phyloP scores from a whole-genome alignment of 2,329 filamentous ascomycete species.

The Thyridium curvatum region DNA sequence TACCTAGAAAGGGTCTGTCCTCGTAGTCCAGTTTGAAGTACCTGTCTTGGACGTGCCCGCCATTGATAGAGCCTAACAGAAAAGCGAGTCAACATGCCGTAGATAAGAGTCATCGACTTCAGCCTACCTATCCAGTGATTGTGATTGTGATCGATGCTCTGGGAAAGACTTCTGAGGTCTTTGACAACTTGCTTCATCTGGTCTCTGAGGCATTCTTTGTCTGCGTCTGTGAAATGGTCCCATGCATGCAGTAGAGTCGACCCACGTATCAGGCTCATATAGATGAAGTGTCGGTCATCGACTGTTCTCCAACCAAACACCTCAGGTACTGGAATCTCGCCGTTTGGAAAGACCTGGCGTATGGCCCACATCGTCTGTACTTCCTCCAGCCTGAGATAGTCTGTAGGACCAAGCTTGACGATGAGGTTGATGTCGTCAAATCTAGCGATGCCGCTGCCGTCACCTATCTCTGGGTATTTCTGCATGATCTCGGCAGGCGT shows the following conservation, averaged over 20 bases:
- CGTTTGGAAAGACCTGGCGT: conserved; percentile 2
- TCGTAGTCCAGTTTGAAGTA: conserved; percentile 5
- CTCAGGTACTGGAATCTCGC: conserved; percentile 6
- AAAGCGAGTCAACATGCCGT: no score
- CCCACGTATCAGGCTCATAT: conserved; percentile 7
- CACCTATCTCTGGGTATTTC: background rate
- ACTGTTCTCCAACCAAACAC: conserved; percentile 7
- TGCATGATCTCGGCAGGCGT: background rate
- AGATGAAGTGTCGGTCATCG: conserved; percentile 2
- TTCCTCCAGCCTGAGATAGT: conserved; percentile 5
- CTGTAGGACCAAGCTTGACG: background rate
- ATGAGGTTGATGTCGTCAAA: background rate
- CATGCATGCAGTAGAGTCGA: conserved; percentile 6
- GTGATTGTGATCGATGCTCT: background rate
- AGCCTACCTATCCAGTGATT: background rate
- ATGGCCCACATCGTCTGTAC: conserved; percentile 8
- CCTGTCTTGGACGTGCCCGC: conserved; percentile 5
- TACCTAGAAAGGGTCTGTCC: conserved; percentile 2
- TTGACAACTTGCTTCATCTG: background rate
- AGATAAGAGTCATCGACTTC: conserved; percentile 2
- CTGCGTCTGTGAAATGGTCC: conserved; percentile 1
- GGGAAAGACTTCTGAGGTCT: background rate
- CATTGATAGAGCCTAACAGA: conserved; percentile 5
- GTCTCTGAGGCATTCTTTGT: background rate
- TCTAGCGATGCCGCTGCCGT: background rate